phyloP scores from a whole-genome alignment of 305 asterid genomes.

The Fraxinus floribunda region DNA sequence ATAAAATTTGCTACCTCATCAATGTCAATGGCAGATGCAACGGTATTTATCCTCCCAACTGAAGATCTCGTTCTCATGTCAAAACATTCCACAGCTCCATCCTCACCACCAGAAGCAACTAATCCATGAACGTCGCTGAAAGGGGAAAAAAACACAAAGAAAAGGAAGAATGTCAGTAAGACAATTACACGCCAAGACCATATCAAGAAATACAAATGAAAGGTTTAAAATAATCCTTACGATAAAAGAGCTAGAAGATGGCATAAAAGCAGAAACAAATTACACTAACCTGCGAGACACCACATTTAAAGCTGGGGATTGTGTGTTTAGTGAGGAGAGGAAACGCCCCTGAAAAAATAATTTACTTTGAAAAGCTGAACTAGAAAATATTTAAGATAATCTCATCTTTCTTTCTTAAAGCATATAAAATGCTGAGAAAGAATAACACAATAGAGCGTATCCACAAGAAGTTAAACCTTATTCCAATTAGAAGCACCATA shows the following conservation, averaged over 20 bases:
- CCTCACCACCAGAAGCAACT: conserved; percentile 93
- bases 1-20: conserved; percentile 55
- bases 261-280: conserved; percentile 8
- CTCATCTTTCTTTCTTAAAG: neutral
- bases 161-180: neutral
- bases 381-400: neutral
- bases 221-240: neutral
- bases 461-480: neutral
- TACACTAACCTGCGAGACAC: conserved; percentile 74
- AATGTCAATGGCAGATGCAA: conserved; percentile 54
- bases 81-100: conserved; percentile 93
- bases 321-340: conserved; percentile 72
- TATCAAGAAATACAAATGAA: neutral
- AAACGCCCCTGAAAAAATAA: conserved; percentile 70
- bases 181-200: neutral
- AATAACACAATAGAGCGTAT: neutral
- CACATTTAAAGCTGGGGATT: conserved; percentile 86
- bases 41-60: conserved; percentile 72
- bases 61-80: conserved; percentile 83
- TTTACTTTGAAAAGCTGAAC: conserved; percentile 16
- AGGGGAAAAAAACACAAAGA: neutral
- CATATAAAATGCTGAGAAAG: neutral
- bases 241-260: conserved; percentile 12
- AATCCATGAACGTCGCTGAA: conserved; percentile 80
- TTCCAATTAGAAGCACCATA: neutral